Evolutionary conservation across 2,329 filamentous ascomycete species (phyloP), one percentile per base, ranked within the genome.

Genomic region (Aspergillus fumigatiaffinis): DNA sequence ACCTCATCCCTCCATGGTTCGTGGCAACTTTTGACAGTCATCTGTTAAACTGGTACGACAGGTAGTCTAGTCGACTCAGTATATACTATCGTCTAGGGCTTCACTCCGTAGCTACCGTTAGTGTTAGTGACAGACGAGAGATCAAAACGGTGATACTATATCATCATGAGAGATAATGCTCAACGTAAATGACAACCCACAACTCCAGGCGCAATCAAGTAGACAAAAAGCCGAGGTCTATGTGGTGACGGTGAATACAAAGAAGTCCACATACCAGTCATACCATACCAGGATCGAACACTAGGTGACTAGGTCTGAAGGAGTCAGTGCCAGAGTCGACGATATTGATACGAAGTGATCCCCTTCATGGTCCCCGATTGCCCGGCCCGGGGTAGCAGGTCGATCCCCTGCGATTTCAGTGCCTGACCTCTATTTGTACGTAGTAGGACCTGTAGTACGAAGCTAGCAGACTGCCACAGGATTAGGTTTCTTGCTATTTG

Each of bases 241-340:
- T 57, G 38, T 42, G 46, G 2, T 20, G 50, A 42, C 20, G 35
- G 38, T 48, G 44, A 46, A 32, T 51, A 46, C 49, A 58, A 35
- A 52, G 21, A 41, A 53, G 21, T 25, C 44, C 41, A 21, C 44
- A 12, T 47, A 23, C 44, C 12, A 25, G 0, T 14, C 12, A 47
- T 5, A 25, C 20, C 12, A 1, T 23, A 23, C 21, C 5, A 47
- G 44, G 21, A 47, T 38, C 2, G 29, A 7, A 38, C 14, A 12
- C 29, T 12, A 9, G 9, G 9, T 26, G 25, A 26, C 25, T 26
- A 26, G 1, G 29, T 32, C 10, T 32, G 29, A 12, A 46, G 25
- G n/a, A 29, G 28, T 14, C 44, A 17, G n/a, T 9, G 9, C 12
- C 12, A 26, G 21, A 47, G 44, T 47, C 21, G 21, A 46, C 2